Evolutionary conservation across 805 yeast genomes (phyloP), one percentile per base, ranked within the genome.

Genomic region (Starmerella stigmatis): DNA sequence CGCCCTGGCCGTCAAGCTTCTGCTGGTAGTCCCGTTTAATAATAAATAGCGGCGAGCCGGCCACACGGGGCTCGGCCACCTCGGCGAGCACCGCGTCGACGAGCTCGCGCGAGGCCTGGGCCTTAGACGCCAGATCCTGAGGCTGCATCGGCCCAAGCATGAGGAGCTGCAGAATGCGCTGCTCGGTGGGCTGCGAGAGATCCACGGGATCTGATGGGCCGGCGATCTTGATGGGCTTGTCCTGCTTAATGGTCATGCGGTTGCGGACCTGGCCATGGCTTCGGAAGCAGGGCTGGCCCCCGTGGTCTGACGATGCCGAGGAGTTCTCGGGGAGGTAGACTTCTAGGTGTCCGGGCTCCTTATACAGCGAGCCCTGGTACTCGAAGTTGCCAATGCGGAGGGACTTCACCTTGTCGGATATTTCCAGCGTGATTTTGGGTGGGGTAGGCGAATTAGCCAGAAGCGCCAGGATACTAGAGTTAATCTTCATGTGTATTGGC

Each of bases 311-410:
- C 3, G 13, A 27, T 6, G 16, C 16, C 12, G n/a, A 30, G 21
- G 9, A 27, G 21, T 35, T n/a, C 22, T 39, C 45, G 11, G 54
- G 49, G 2, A 40, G 27, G 25, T 43, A 55, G 13, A 53, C 48
- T 28, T 53, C 57, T 1, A 52, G 41, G 11, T 40, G 26, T 20
- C 57, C 59, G n/a, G 59, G 55, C 40, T 55, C 59, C 12, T 49
- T 41, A 33, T 37, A 41, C 16, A 45, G 35, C 2, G 50, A 15
- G 13, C 52, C 56, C 4, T 41, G 44, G 41, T 44, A 51, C 32
- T 51, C 49, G 41, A 15, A 31, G 17, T 43, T 42, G 43, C 50
- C 48, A 22, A 54, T 20, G 26, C 34, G 33, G 12, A 55, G 42
- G 5, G 43, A n/a, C n/a, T 53, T 51, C 9, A 34, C 13, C 6